Conservation (phyloP, 805 yeast genomes). For the Pichia californica region DNA sequence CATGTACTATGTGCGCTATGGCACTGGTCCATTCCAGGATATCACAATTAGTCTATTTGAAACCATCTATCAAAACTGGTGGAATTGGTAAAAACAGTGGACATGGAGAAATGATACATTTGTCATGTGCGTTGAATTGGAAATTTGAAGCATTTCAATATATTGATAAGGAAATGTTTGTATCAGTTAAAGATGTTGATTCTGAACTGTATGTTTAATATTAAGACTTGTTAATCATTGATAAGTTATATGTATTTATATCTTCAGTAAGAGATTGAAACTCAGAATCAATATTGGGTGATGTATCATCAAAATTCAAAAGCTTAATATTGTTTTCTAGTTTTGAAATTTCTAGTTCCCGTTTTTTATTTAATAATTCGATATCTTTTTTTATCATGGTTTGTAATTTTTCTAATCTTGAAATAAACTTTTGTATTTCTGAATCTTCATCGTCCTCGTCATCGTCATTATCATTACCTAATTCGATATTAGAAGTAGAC, state of each 20-base stretch:
- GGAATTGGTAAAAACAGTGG: conserved; percentile 52
- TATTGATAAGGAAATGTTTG: conserved; percentile 10
- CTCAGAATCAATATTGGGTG: too few relatives aligned
- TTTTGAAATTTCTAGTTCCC: conserved; percentile 14
- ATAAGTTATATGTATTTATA: background rate
- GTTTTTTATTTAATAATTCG: conserved; percentile 9
- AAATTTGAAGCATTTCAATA: conserved; percentile 49
- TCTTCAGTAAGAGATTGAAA: too few relatives aligned
- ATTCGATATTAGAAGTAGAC: too few relatives aligned
- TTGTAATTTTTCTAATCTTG: conserved; percentile 25
- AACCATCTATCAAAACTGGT: conserved; percentile 44
- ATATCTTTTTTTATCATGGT: conserved; percentile 18
- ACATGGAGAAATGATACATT: conserved; percentile 67
- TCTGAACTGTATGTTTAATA: conserved; percentile 19
- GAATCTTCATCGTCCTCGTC: conserved; percentile 11
- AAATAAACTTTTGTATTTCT: conserved; percentile 15
- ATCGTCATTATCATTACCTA: too few relatives aligned
- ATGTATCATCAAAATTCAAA: too few relatives aligned
- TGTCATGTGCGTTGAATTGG: conserved; percentile 73
- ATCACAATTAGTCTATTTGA: conserved; percentile 56
- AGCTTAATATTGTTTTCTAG: too few relatives aligned
- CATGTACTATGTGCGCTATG: conserved; percentile 96
- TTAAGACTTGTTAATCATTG: background rate
- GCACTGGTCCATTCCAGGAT: conserved; percentile 90
- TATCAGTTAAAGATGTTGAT: conserved; percentile 12